Evolutionary conservation across 2,329 filamentous ascomycete species (phyloP).

Genomic region (Claviceps quebecensis): DNA sequence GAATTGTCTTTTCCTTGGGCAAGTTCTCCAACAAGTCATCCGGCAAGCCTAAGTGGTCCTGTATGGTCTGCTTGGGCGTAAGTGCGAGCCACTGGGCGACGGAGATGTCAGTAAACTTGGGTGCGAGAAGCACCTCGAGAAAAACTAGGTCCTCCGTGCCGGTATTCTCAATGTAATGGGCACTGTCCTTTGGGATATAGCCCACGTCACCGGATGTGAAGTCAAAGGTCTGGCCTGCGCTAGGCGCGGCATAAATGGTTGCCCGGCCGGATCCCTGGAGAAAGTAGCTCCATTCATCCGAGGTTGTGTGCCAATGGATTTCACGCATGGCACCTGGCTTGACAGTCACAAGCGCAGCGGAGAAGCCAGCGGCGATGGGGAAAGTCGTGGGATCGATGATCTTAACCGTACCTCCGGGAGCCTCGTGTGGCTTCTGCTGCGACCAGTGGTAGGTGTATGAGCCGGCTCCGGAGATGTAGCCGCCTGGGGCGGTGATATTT

Average conservation of each 20-base stretch:
- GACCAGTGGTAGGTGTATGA: constrained; percentile 39
- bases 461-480: constrained; percentile 22
- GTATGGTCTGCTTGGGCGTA: constrained; percentile 42
- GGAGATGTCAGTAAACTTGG: constrained; percentile 37
- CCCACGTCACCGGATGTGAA: constrained; percentile 46
- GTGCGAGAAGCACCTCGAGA: constrained; percentile 43
- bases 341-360: constrained; percentile 41
- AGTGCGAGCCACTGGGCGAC: constrained; percentile 45
- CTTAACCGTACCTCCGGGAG: constrained; percentile 44
- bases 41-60: constrained; percentile 35
- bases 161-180: constrained; percentile 49
- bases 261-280: constrained; percentile 40
- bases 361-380: constrained; percentile 40
- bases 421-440: constrained; percentile 32
- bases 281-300: constrained; percentile 50
- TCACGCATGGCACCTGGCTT: constrained; percentile 51
- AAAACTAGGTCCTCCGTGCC: constrained; percentile 43
- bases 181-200: constrained; percentile 35
- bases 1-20: constrained; percentile 27
- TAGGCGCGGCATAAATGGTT: constrained; percentile 39
- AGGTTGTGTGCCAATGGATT: constrained; percentile 47
- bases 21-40: constrained; percentile 22
- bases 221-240: constrained; percentile 39
- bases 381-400: constrained; percentile 44
- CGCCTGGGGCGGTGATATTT: constrained; percentile 31